Percentiles rank a stretch among this genome's conserved stretches.
phyloP scores from a whole-genome alignment of 2,329 filamentous ascomycete species.

The Colletotrichum tropicale region DNA sequence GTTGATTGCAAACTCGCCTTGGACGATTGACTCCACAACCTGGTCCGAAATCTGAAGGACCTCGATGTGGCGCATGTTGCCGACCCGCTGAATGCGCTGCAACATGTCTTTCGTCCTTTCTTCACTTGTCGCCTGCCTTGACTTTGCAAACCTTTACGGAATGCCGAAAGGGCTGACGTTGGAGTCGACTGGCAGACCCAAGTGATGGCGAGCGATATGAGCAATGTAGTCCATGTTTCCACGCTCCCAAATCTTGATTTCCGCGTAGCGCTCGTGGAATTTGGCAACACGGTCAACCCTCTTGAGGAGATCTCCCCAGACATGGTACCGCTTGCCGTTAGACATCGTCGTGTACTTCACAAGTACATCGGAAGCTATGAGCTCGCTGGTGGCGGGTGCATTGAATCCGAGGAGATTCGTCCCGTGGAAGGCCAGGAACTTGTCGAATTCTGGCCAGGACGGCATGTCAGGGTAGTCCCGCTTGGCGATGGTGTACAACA shows the following conservation, averaged over 20 bases:
- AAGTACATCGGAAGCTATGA: not conserved
- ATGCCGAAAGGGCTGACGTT: not conserved
- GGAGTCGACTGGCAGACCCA: not conserved
- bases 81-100: not conserved
- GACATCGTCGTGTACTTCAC: not conserved
- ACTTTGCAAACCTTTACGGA: not conserved
- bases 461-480: not conserved
- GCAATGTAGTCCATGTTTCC: not conserved
- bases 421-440: not conserved
- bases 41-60: not conserved
- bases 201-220: not conserved
- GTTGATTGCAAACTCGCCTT: not conserved
- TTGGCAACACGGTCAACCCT: not conserved
- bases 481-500: not conserved
- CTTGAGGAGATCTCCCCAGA: not conserved
- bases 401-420: not conserved
- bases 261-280: not conserved
- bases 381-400: not conserved
- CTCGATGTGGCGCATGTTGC: not conserved
- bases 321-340: not conserved
- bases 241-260: not conserved
- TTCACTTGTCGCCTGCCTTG: not conserved
- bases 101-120: not conserved
- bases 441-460: not conserved
- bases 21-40: not conserved